Conservation (phyloP, 179 eudicot genomes). For the Silene coronaria region DNA sequence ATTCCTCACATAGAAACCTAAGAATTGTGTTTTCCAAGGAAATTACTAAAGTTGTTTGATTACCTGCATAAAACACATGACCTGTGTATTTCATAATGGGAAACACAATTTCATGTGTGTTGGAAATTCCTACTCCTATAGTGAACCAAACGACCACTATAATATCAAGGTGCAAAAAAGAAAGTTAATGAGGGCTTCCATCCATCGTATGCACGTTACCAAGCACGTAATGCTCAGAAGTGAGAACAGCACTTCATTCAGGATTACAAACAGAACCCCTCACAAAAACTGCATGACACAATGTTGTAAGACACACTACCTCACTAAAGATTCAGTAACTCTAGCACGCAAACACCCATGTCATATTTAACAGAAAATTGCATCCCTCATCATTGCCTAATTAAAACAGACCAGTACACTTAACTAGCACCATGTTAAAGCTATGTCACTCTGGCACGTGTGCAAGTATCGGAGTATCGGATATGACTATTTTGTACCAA, state of each 20-base stretch:
- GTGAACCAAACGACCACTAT: background rate
- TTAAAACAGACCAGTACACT: slow-evolving; percentile 3
- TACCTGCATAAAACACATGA: background rate
- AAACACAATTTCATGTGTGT: too few relatives aligned
- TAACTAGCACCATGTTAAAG: background rate
- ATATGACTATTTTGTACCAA: too few relatives aligned
- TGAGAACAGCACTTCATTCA: slow-evolving; percentile 7
- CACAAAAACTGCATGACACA: slow-evolving; percentile 33
- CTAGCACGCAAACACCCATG: slow-evolving; percentile 5
- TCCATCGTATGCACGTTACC: slow-evolving; percentile 14
- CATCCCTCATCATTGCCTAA: slow-evolving; percentile 3
- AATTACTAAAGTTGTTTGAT: background rate
- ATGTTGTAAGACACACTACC: slow-evolving; percentile 8
- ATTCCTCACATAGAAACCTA: background rate
- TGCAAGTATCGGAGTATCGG: too few relatives aligned
- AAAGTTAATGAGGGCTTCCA: background rate
- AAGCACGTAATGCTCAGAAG: background rate
- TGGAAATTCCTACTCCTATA: background rate
- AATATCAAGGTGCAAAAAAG: background rate
- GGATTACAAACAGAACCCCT: background rate
- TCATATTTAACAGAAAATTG: slow-evolving; percentile 13
- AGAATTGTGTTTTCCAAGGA: background rate
- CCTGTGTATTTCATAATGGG: background rate
- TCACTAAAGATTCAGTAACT: slow-evolving; percentile 7
- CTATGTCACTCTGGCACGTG: too few relatives aligned